phyloP scores from a whole-genome alignment of 169 alveolate species.

The Cryptosporidium ryanae region DNA sequence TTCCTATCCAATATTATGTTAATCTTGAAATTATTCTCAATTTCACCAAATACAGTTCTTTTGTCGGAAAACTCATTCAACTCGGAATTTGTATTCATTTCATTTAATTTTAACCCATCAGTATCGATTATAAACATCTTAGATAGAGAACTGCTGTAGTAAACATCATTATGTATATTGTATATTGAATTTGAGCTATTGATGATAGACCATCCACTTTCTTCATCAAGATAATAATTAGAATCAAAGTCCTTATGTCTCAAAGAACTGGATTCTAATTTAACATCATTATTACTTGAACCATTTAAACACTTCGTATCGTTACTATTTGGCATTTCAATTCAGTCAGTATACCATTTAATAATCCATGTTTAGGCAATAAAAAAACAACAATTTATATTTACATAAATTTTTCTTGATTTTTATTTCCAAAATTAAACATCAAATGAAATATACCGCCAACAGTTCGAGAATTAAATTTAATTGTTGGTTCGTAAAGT shows the following conservation, averaged over 20 bases:
- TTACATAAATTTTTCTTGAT: background rate
- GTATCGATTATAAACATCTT: slow-evolving; percentile 22
- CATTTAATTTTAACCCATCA: slow-evolving; percentile 15
- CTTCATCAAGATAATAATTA: slow-evolving; percentile 50
- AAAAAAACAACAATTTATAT: too few relatives aligned
- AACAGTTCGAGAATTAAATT: background rate
- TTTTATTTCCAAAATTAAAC: background rate
- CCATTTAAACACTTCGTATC: background rate
- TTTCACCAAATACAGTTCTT: background rate
- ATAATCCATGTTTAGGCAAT: slow-evolving; percentile 38
- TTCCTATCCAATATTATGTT: slow-evolving; percentile 21
- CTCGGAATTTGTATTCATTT: slow-evolving; percentile 61
- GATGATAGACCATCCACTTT: slow-evolving; percentile 58
- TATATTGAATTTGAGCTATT: slow-evolving; percentile 35
- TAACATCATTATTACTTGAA: background rate
- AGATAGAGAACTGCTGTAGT: slow-evolving; percentile 56
- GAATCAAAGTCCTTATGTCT: background rate
- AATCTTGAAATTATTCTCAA: background rate
- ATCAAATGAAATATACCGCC: slow-evolving; percentile 27
- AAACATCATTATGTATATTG: slow-evolving; percentile 24
- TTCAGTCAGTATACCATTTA: background rate
- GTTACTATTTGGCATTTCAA: background rate
- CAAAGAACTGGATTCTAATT: background rate
- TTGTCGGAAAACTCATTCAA: slow-evolving; percentile 14
- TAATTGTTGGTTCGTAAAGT: background rate